A percentile compares a stretch with the other conserved stretches of the same genome.
Evolutionary conservation across 192 early-diverging fungal species (phyloP).

Genomic region (Entophlyctis luteolus): DNA sequence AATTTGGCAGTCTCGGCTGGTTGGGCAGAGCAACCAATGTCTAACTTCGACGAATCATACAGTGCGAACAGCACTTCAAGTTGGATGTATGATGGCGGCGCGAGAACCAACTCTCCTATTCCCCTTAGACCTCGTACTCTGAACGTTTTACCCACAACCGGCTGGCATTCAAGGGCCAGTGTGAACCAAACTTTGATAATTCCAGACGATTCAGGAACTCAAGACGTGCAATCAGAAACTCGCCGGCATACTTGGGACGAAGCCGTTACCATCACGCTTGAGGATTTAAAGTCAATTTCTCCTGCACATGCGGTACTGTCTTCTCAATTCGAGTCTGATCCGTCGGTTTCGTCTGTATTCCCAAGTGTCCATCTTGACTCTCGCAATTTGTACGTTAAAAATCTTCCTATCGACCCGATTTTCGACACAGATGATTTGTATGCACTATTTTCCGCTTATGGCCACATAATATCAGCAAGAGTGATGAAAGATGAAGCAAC

Average conservation of each 20-base stretch:
- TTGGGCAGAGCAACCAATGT: constrained; percentile 21
- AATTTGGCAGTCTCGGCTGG: constrained; percentile 15
- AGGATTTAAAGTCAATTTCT: constrained; percentile 14
- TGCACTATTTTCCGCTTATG: constrained; percentile 41
- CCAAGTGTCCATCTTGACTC: constrained; percentile 25
- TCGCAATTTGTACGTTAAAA: constrained; percentile 52
- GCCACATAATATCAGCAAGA: constrained; percentile 41
- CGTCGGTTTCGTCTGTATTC: not conserved
- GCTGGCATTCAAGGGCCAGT: constrained; percentile 13
- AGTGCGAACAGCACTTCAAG: not conserved
- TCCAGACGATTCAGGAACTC: not conserved
- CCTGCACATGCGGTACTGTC: constrained; percentile 19
- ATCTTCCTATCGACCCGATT: constrained; percentile 38
- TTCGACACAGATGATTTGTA: constrained; percentile 45
- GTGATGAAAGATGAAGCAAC: constrained; percentile 51
- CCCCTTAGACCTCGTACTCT: not conserved
- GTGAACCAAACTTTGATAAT: constrained; percentile 10
- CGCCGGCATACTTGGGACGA: constrained; percentile 17
- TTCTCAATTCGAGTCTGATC: not conserved
- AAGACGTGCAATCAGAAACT: not conserved
- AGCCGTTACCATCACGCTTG: constrained; percentile 20
- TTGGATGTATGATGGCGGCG: not conserved
- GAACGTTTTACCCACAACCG: constrained; percentile 9
- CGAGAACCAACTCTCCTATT: not conserved
- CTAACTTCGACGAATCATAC: not conserved